These are phyloP conservation scores for Linnemannia exigua DNA, from an alignment of 192 early-diverging fungal species.

Conservation along the genomic window DNA sequence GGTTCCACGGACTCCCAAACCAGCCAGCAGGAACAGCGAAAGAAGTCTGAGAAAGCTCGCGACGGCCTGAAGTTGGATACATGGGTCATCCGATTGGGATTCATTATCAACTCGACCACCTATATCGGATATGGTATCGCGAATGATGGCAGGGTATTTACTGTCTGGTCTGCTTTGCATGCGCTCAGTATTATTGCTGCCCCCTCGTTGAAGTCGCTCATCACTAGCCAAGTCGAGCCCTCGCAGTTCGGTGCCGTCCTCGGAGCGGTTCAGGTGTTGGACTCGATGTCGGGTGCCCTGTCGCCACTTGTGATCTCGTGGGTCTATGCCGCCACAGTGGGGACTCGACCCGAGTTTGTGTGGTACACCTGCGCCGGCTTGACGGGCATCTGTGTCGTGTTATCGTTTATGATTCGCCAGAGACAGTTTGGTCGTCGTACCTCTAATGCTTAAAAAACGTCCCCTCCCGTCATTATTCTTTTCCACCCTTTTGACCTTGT, in stretches of 20 bases:
- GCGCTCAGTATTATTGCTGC: slow-evolving; percentile 46
- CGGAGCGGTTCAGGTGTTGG: slow-evolving; percentile 62
- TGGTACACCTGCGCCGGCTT: slow-evolving; percentile 58
- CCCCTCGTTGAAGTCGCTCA: slow-evolving; percentile 58
- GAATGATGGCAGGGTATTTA: slow-evolving; percentile 27
- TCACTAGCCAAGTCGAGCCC: slow-evolving; percentile 60
- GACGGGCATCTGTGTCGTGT: slow-evolving; percentile 35
- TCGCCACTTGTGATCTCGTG: slow-evolving; percentile 60
- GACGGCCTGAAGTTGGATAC: slow-evolving; percentile 52
- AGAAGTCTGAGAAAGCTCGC: slow-evolving; percentile 3
- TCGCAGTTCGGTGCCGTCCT: slow-evolving; percentile 63
- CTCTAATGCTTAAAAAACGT: not conserved
- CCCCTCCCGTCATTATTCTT: not conserved
- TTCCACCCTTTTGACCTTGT: not conserved
- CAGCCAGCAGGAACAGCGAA: not conserved
- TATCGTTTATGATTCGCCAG: slow-evolving; percentile 60
- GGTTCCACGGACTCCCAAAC: not conserved
- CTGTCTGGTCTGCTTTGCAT: slow-evolving; percentile 31
- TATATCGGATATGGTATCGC: slow-evolving; percentile 53
- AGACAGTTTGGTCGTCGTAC: slow-evolving; percentile 12
- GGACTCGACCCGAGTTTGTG: slow-evolving; percentile 50
- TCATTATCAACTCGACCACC: slow-evolving; percentile 38
- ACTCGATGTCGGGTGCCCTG: slow-evolving; percentile 59
- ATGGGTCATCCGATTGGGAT: slow-evolving; percentile 61
- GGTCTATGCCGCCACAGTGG: slow-evolving; percentile 59